These are phyloP conservation scores for Solanum chiquidenum DNA, from an alignment of 257 asterid genomes.

Conservation along the genomic window DNA sequence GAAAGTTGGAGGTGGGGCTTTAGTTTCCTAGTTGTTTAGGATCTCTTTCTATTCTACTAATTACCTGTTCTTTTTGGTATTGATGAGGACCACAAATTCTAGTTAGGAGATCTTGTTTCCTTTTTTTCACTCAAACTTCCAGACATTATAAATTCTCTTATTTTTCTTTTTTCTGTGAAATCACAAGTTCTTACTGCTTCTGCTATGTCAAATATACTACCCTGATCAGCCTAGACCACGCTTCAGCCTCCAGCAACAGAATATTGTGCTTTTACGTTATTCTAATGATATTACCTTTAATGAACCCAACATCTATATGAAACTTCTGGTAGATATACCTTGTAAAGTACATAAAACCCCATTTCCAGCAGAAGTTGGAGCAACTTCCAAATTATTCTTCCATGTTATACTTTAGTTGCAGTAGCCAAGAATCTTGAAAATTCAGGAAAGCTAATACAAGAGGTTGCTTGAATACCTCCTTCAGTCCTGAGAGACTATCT, in stretches of 20 bases:
- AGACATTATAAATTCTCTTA: neutral
- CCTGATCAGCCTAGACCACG: neutral
- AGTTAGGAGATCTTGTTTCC: neutral
- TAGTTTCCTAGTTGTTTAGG: neutral
- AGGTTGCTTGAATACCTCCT: conserved; percentile 45
- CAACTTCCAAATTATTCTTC: neutral
- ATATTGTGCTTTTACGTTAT: neutral
- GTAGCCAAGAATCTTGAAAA: neutral
- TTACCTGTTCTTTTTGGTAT: neutral
- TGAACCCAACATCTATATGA: neutral
- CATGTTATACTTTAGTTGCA: neutral
- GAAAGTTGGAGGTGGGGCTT: neutral
- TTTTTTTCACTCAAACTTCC: neutral
- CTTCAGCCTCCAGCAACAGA: neutral
- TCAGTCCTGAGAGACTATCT: conserved; percentile 60
- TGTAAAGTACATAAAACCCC: neutral
- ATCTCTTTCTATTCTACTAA: neutral
- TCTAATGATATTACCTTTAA: neutral
- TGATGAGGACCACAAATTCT: neutral
- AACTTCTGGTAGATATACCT: neutral
- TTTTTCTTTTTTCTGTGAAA: neutral
- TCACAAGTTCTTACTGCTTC: neutral
- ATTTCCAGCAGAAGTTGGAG: neutral
- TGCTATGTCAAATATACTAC: neutral
- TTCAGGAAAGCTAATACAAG: neutral